Evolutionary conservation across 176 grass and related monocot genomes (phyloP).

Genomic region (Miscanthus lutarioriparius): DNA sequence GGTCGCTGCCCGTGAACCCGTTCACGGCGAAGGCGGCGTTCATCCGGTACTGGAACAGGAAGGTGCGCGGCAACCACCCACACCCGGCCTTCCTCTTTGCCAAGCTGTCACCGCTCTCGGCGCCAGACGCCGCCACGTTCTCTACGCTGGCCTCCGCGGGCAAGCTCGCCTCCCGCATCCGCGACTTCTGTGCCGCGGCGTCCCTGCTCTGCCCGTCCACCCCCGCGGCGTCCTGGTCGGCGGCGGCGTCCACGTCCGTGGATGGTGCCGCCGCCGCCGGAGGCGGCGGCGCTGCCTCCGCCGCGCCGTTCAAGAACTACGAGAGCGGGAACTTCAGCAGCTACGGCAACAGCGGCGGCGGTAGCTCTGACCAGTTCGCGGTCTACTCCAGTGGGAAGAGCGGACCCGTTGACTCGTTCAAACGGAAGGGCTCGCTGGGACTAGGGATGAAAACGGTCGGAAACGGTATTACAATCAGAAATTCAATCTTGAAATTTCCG

Average conservation of each 20-base stretch:
- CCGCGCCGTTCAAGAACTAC: constrained; percentile 46
- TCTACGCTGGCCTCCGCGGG: constrained; percentile 22
- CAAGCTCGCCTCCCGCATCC: constrained; percentile 28
- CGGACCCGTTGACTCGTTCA: constrained; percentile 46
- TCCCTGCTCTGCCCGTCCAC: constrained; percentile 45
- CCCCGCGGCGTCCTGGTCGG: constrained; percentile 13
- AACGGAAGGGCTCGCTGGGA: constrained; percentile 35
- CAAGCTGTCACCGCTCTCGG: constrained; percentile 62
- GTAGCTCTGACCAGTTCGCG: constrained; percentile 44
- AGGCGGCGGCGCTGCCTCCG: too few relatives aligned
- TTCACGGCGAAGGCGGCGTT: constrained; percentile 63
- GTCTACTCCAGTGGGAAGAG: constrained; percentile 41
- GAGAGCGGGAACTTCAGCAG: constrained; percentile 57
- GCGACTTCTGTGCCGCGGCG: constrained; percentile 48
- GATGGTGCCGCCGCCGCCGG: background rate
- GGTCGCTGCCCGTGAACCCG: constrained; percentile 42
- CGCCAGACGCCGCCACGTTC: constrained; percentile 33
- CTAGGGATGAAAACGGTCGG: too few relatives aligned
- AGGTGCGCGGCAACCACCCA: constrained; percentile 43
- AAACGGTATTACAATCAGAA: too few relatives aligned
- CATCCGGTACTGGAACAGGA: constrained; percentile 76
- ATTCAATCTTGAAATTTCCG: too few relatives aligned
- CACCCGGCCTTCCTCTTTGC: constrained; percentile 66
- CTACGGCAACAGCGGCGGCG: constrained; percentile 51
- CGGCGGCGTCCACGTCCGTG: background rate